Conservation (phyloP, 2,329 filamentous ascomycete genomes). For the Dendrostoma leiphaemia region DNA sequence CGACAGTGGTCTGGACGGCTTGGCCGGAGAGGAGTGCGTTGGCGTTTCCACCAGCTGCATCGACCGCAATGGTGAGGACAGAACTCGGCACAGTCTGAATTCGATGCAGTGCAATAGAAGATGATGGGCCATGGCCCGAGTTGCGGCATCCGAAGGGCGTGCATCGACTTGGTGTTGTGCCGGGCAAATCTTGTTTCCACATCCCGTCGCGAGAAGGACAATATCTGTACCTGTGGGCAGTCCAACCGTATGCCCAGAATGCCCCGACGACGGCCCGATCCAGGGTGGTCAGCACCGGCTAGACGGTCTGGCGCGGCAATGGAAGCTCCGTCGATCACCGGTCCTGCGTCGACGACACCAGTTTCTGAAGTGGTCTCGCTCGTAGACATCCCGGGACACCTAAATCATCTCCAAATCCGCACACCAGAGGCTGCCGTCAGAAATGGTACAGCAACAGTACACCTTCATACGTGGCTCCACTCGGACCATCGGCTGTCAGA, state of each 20-base stretch:
- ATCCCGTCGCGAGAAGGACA: no score
- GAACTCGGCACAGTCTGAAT: no score
- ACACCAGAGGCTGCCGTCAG: not conserved
- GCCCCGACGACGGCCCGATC: not conserved
- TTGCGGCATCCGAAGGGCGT: no score
- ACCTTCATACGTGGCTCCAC: not conserved
- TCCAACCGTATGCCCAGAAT: not conserved
- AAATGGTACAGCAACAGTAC: not conserved
- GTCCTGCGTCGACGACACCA: not conserved
- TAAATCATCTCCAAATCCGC: not conserved
- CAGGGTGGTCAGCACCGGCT: not conserved
- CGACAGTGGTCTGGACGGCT: no score
- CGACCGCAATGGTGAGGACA: no score
- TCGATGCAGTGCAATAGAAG: no score
- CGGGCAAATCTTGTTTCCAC: not conserved
- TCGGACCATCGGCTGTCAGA: not conserved
- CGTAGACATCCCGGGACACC: not conserved
- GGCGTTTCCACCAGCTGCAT: no score
- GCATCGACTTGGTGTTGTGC: not conserved
- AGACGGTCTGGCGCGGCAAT: not conserved
- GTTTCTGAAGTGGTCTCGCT: no score
- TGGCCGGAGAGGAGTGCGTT: no score
- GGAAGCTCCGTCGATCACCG: not conserved
- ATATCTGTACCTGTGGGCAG: not conserved
- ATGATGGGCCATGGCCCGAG: no score